Evolutionary conservation across 495 filamentous ascomycete genomes (phyloP), one percentile per base, ranked within the genome.

Genomic region (Daldinia childiae): DNA sequence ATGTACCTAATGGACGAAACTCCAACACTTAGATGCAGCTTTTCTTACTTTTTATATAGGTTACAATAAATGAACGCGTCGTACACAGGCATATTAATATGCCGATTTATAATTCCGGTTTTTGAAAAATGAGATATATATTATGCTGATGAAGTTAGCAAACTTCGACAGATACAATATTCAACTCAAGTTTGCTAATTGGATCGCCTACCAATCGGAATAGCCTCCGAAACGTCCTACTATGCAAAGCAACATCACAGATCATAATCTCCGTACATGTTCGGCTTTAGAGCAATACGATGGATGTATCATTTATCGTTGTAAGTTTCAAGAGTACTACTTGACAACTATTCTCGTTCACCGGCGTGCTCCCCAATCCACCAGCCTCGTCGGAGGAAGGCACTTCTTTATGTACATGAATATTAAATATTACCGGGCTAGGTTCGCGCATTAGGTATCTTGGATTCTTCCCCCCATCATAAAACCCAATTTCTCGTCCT

Each of bases 341-440:
- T 73, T 74, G 62, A 71, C 74, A 72, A 73, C 68, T 70, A 55
- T 66, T 69, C 43, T 74, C 17, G 54, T 58, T 63, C 39, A 61
- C 41, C 64, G 64, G 61, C 54, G 26, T 63, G 62, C 59, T 70
- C 68, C 68, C 43, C 19, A 48, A n/a, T 57, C 51, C 66, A 51
- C 51, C 50, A 61, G 52, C 57, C 55, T 27, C 50, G 48, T 63
- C 50, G n/a, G 66, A 66, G 63, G 58, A 54, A 38, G 72, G 68
- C 71, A 71, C 56, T 64, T 65, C 58, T 55, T 43, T 77, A 76
- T 79, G 61, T 76, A 77, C 75, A 77, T 74, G 68, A 72, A 67
- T 70, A 78, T 78, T 78, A 78, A 71, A 71, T 78, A 78, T 78
- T 78, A 78, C 66, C 76, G 74, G 75, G 72, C 76, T 74, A 77